These are phyloP conservation scores for Curvularia eragrostidis DNA, from an alignment of 2,329 filamentous ascomycete genomes.

Conservation along the genomic window DNA sequence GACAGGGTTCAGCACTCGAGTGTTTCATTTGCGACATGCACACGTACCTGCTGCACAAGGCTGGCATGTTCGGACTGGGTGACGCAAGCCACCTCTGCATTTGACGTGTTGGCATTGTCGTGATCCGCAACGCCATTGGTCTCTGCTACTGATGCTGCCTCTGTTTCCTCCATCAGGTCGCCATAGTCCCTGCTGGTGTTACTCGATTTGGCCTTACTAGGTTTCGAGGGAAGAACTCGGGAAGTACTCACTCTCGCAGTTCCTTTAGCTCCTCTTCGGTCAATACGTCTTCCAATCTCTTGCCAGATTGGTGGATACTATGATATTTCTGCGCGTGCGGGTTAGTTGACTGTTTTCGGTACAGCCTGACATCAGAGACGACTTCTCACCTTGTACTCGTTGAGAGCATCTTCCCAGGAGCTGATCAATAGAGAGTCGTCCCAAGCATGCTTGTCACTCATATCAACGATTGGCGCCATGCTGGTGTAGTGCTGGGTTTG, in stretches of 20 bases:
- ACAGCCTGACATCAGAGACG: neutral
- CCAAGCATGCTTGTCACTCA: conserved; percentile 46
- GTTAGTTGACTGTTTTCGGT: conserved; percentile 13
- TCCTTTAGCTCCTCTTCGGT: conserved; percentile 41
- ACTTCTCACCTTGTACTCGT: conserved; percentile 45
- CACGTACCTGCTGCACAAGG: conserved; percentile 37
- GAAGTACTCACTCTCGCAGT: conserved; percentile 35
- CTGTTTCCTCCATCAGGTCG: conserved; percentile 37
- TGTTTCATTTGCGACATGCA: conserved; percentile 14
- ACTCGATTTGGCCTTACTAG: conserved; percentile 11
- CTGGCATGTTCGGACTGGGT: conserved; percentile 13
- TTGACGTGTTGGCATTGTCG: conserved; percentile 31
- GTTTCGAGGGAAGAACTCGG: too few species aligned
- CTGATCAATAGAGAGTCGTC: conserved; percentile 48
- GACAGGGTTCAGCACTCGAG: conserved; percentile 24
- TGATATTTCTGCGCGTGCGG: conserved; percentile 45
- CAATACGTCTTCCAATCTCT: conserved; percentile 46
- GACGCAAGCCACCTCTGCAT: conserved; percentile 25
- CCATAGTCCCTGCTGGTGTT: conserved; percentile 40
- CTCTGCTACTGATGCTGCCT: conserved; percentile 27
- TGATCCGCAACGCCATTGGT: conserved; percentile 33
- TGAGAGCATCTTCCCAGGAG: conserved; percentile 46
- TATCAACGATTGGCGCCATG: conserved; percentile 37
- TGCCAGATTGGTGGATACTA: conserved; percentile 46
- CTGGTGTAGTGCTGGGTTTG: neutral